phyloP scores from a whole-genome alignment of 306 rosid genomes.

The Begonia masoniana region DNA sequence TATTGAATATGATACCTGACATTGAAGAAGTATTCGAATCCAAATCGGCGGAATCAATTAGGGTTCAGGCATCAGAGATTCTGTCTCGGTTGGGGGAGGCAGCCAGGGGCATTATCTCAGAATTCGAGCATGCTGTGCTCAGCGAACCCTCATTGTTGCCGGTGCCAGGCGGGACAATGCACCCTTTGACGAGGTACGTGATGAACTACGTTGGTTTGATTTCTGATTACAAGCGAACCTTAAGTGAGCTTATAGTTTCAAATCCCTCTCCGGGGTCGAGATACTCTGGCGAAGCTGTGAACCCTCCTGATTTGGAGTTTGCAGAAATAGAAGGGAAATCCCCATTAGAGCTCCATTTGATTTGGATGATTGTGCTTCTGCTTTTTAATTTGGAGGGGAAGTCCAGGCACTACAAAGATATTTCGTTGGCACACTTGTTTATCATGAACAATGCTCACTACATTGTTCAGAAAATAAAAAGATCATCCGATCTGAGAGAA shows the following conservation, averaged over 20 bases:
- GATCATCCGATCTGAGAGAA: constrained; percentile 78
- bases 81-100: constrained; percentile 89
- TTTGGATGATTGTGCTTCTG: constrained; percentile 90
- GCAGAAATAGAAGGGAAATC: constrained; percentile 64
- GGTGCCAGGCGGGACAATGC: constrained; percentile 96
- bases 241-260: constrained; percentile 81
- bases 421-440: constrained; percentile 58
- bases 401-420: constrained; percentile 80
- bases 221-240: constrained; percentile 70
- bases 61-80: constrained; percentile 89
- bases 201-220: constrained; percentile 93
- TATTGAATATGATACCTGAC: constrained; percentile 78
- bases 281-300: constrained; percentile 62
- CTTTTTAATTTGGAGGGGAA: constrained; percentile 88
- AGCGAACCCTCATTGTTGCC: constrained; percentile 79
- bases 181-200: constrained; percentile 92
- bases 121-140: constrained; percentile 87
- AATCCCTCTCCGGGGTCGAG: constrained; percentile 81
- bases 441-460: constrained; percentile 98
- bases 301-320: constrained; percentile 92
- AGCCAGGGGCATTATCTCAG: constrained; percentile 81
- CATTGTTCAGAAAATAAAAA: constrained; percentile 86
- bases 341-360: constrained; percentile 82
- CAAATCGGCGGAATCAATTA: constrained; percentile 67
- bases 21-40: constrained; percentile 80